Evolutionary conservation across 768 basidiomycete species (phyloP).

Genomic region (Tephrocybe sp.): DNA sequence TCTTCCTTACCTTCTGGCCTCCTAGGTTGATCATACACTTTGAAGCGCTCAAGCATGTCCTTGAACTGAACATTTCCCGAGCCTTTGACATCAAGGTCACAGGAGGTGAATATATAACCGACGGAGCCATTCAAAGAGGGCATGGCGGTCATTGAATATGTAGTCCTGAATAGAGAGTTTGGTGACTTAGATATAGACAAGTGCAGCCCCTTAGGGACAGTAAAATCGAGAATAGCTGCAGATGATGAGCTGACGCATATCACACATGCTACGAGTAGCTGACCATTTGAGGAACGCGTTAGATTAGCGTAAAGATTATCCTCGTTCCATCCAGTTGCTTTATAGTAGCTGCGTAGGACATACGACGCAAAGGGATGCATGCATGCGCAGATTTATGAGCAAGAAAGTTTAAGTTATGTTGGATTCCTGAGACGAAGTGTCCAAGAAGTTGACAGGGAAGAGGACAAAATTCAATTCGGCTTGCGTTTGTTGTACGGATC

Average conservation of each 20-base stretch:
- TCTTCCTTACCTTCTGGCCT: conserved; percentile 76
- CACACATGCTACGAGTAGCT: conserved; percentile 11
- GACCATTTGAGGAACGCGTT: conserved; percentile 86
- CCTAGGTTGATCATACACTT: conserved; percentile 76
- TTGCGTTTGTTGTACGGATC: too few species aligned
- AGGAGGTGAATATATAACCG: conserved; percentile 91
- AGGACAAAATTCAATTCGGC: too few species aligned
- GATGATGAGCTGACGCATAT: background rate
- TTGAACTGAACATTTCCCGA: conserved; percentile 78
- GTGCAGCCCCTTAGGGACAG: conserved; percentile 76
- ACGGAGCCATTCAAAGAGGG: conserved; percentile 91
- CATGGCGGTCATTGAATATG: conserved; percentile 90
- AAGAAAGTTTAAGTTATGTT: background rate
- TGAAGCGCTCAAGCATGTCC: conserved; percentile 87
- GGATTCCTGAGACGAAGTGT: too few species aligned
- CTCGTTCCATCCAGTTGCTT: conserved; percentile 94
- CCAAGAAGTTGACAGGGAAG: too few species aligned
- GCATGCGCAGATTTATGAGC: background rate
- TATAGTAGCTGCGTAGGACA: conserved; percentile 86
- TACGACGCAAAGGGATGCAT: conserved; percentile 90
- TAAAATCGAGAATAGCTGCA: conserved; percentile 88
- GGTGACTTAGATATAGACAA: conserved; percentile 85
- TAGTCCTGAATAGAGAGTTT: conserved; percentile 84
- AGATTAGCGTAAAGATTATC: conserved; percentile 91
- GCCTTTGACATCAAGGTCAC: conserved; percentile 67